A percentile compares a stretch with the other conserved stretches of the same genome.
Evolutionary conservation across 345 rosid species (phyloP).

Genomic region (Cardamine resedifolia): DNA sequence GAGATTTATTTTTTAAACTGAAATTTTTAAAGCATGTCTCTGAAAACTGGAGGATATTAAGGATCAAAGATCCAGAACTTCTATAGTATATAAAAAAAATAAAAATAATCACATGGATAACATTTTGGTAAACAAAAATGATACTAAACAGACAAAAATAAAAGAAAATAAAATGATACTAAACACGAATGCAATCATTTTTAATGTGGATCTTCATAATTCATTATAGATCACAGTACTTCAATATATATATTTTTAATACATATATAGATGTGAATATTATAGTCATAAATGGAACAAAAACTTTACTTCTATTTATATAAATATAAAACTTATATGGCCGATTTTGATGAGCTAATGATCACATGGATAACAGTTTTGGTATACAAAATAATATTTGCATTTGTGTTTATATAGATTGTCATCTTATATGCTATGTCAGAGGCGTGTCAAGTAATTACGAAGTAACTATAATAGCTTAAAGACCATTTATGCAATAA

Average conservation of each 20-base stretch:
- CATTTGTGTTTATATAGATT: neutral
- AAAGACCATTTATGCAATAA: neutral
- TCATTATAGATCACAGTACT: neutral
- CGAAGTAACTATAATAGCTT: neutral
- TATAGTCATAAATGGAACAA: neutral
- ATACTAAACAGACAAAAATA: no score
- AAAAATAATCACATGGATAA: neutral
- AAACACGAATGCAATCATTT: neutral
- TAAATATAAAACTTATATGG: neutral
- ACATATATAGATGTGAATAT: neutral
- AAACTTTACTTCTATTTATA: neutral
- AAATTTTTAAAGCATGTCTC: no score
- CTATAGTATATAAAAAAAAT: no score
- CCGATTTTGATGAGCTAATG: neutral
- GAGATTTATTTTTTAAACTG: no score
- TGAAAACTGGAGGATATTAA: no score
- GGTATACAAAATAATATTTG: no score
- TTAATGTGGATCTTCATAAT: neutral
- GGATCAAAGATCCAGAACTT: no score
- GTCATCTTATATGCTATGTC: neutral
- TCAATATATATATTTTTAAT: neutral
- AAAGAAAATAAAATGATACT: neutral
- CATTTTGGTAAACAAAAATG: neutral
- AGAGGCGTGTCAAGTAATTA: neutral
- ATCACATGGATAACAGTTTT: slow-evolving; percentile 2